phyloP scores from a whole-genome alignment of 1,139 yeast genomes.

The Yamadazyma conglobata region DNA sequence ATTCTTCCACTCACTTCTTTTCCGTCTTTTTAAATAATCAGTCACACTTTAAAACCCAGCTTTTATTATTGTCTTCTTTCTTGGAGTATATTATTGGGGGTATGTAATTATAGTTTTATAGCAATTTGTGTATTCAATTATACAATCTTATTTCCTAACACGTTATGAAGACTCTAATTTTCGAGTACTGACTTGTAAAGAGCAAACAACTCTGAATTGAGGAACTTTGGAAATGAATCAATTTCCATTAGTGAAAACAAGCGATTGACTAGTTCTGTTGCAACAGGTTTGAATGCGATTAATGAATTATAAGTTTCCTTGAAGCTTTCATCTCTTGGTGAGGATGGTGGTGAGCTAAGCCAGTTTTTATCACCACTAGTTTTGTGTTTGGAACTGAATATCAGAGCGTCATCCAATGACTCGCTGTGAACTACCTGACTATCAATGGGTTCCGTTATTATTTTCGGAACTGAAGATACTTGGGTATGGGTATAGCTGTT shows the following conservation, averaged over 20 bases:
- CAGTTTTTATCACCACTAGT: not conserved
- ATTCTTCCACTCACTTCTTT: not conserved
- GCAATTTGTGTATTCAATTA: slow-evolving; percentile 2
- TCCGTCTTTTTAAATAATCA: too few species aligned
- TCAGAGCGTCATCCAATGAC: too few species aligned
- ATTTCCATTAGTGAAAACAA: slow-evolving; percentile 62
- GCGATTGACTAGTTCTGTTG: slow-evolving; percentile 24
- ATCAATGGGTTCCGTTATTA: too few species aligned
- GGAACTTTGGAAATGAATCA: slow-evolving; percentile 73
- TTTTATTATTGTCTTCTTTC: too few species aligned
- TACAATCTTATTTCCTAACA: not conserved
- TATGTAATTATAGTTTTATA: slow-evolving; percentile 5
- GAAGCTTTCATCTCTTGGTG: slow-evolving; percentile 34
- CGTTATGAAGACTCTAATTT: too few species aligned
- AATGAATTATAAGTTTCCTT: slow-evolving; percentile 63
- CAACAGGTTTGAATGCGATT: slow-evolving; percentile 42
- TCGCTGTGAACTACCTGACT: too few species aligned
- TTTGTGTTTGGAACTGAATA: slow-evolving; percentile 1
- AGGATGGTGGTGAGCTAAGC: slow-evolving; percentile 4
- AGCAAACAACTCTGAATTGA: slow-evolving; percentile 29
- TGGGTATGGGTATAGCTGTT: too few species aligned
- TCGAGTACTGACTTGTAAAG: slow-evolving; percentile 10
- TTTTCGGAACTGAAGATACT: too few species aligned
- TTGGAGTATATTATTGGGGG: not conserved
- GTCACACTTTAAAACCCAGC: too few species aligned